Evolutionary conservation across 2,329 filamentous ascomycete species (phyloP).

Genomic region (Nemania sp.): DNA sequence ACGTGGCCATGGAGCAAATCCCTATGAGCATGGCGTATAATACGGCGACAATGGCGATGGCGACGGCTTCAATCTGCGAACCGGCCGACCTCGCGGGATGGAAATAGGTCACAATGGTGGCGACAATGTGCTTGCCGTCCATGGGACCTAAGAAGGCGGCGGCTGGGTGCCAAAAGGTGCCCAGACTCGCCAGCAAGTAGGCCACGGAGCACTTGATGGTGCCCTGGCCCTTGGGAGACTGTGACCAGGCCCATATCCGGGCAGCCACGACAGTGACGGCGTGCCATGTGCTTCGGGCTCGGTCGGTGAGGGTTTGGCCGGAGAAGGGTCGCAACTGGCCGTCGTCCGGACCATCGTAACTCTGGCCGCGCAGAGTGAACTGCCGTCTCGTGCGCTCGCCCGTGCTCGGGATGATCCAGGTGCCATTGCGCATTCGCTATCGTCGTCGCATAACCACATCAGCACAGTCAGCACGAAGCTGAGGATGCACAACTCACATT

Average conservation of each 20-base stretch:
- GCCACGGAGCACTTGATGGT: constrained; percentile 91
- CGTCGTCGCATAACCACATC: constrained; percentile 54
- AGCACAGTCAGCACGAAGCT: constrained; percentile 27
- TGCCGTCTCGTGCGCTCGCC: constrained; percentile 81
- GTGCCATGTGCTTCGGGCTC: constrained; percentile 40
- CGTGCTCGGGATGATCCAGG: constrained; percentile 82
- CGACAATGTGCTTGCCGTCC: constrained; percentile 92
- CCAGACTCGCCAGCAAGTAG: constrained; percentile 83
- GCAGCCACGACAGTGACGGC: constrained; percentile 44
- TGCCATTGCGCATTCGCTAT: constrained; percentile 79
- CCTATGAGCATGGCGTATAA: constrained; percentile 76
- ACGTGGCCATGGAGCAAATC: constrained; percentile 85
- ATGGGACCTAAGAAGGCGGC: constrained; percentile 76
- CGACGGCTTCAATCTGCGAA: constrained; percentile 84
- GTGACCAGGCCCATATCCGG: constrained; percentile 61
- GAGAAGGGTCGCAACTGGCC: constrained; percentile 41
- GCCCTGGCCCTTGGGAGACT: constrained; percentile 74
- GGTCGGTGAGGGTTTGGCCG: constrained; percentile 43
- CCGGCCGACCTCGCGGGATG: constrained; percentile 85
- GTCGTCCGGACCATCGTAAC: constrained; percentile 43
- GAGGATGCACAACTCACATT: background rate
- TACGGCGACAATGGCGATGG: constrained; percentile 77
- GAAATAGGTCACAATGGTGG: constrained; percentile 93
- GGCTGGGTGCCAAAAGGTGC: constrained; percentile 77
- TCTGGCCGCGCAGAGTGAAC: constrained; percentile 68